Evolutionary conservation across 108 stramenopile genomes (phyloP), one percentile per base, ranked within the genome.

Genomic region (Skeletonema tropicum): DNA sequence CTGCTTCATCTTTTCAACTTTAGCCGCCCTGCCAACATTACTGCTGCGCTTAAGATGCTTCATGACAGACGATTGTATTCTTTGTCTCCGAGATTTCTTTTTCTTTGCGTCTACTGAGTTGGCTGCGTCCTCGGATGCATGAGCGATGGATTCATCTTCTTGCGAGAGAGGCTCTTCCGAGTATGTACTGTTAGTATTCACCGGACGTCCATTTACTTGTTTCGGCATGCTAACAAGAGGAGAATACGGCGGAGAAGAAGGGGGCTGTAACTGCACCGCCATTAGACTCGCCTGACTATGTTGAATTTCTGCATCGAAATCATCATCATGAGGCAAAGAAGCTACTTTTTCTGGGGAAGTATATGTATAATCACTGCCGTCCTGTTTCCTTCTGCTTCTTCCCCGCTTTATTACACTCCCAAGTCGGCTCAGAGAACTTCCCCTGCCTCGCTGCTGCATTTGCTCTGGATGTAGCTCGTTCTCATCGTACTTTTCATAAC

Each of bases 21-120:
- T n/a, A 45, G 42, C 52, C 25, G 52, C 19, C 9, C 52, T 55
- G 52, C 52, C 23, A 21, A 23, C 7, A 11, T 23, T 55, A 9
- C 52, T 55, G 7, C 52, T 23, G 2, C 52, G 52, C 52, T 25
- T 55, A 10, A 55, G 19, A 23, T 55, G 52, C 7, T 55, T 55
- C 52, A 55, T 55, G 6, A 55, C 8, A 23, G 52, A 55, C 6
- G 52, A 55, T 23, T 55, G 52, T 2, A 55, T n/a, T 55, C 19
- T 55, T 55, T 55, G 19, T 23, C 52, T 55, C 23, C 52, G 52
- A 7, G 52, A 55, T 55, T 55, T 55, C 52, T 55, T 55, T 55
- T 55, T 23, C 52, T 55, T 55, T 8, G 23, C 2, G 5, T 7
- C 52, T 23, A 23, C 25, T 23, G 2, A 6, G 25, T 23, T 55